Percentiles rank a stretch among this genome's conserved stretches.
Conservation (phyloP, 1,284 basidiomycete species). For the Inonotus hispidus region DNA sequence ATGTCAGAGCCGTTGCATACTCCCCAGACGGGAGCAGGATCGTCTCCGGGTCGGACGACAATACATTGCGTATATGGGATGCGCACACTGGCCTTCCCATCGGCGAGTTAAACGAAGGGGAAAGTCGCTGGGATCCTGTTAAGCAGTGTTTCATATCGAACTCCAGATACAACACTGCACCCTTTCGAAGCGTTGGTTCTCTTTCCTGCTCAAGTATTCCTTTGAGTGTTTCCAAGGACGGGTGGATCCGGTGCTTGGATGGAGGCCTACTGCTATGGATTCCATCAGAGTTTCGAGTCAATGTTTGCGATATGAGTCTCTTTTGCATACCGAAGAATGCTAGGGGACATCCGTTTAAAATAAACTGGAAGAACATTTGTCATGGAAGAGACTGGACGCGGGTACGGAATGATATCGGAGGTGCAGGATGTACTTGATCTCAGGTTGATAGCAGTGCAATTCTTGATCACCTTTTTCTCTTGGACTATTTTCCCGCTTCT, state of each 20-base stretch:
- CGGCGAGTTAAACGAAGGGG: neutral
- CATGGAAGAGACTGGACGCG: neutral
- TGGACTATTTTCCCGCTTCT: too few species aligned
- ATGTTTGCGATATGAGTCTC: neutral
- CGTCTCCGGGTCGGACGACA: slow-evolving; percentile 7
- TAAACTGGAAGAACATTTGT: neutral
- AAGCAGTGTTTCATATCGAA: too few species aligned
- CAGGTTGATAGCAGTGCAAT: too few species aligned
- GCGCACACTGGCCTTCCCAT: neutral
- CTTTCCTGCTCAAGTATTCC: too few species aligned
- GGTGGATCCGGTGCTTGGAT: neutral
- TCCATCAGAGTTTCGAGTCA: neutral
- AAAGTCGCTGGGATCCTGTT: too few species aligned
- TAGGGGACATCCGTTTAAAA: neutral
- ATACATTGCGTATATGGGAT: neutral
- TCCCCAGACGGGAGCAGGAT: slow-evolving; percentile 11
- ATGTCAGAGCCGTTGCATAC: slow-evolving; percentile 11
- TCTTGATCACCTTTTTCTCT: too few species aligned
- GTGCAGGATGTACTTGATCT: too few species aligned
- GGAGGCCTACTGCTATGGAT: slow-evolving; percentile 9
- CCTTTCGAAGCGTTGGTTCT: too few species aligned
- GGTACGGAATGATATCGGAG: too few species aligned
- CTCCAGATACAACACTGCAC: too few species aligned
- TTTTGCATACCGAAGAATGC: neutral
- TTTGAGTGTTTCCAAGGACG: slow-evolving; percentile 1